A percentile compares a stretch with the other conserved stretches of the same genome.
phyloP scores from a whole-genome alignment of 1,284 basidiomycete genomes.

The Cryptococcus hybrid region DNA sequence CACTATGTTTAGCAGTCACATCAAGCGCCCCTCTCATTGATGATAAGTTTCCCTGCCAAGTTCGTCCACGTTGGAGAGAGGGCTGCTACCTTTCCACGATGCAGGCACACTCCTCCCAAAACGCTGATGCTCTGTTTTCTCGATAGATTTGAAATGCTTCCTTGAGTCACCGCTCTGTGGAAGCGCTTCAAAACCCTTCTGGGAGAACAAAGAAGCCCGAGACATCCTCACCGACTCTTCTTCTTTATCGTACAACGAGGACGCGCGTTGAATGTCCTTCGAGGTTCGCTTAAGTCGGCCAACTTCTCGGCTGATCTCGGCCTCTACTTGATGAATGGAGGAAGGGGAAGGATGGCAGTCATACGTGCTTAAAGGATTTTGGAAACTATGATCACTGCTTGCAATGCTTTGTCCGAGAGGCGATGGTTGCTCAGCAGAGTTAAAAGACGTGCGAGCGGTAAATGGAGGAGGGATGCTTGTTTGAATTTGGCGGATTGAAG shows the following conservation, averaged over 20 bases:
- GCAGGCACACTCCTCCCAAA: too few relatives aligned
- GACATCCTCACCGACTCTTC: too few relatives aligned
- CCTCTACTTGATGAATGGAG: slow-evolving; percentile 14
- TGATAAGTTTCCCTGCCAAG: too few relatives aligned
- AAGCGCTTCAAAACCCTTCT: too few relatives aligned
- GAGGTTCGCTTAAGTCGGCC: slow-evolving; percentile 15
- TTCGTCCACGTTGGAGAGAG: too few relatives aligned
- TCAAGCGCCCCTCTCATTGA: too few relatives aligned
- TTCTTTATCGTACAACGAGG: background rate
- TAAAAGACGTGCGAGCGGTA: slow-evolving; percentile 6
- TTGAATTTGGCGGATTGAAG: background rate
- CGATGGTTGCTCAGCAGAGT: slow-evolving; percentile 7
- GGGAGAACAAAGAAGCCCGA: too few relatives aligned
- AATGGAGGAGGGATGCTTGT: slow-evolving; percentile 16
- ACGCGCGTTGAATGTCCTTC: slow-evolving; percentile 11
- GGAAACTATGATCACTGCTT: background rate
- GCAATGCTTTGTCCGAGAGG: background rate
- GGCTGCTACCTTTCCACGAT: too few relatives aligned
- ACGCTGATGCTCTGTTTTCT: too few relatives aligned
- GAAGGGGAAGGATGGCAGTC: slow-evolving; percentile 15
- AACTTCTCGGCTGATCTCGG: slow-evolving; percentile 16
- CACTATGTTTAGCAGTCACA: too few relatives aligned
- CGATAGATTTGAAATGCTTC: too few relatives aligned
- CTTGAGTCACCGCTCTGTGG: too few relatives aligned
- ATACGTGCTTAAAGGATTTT: slow-evolving; percentile 3